Evolutionary conservation across 2,329 filamentous ascomycete genomes (phyloP).

Genomic region (Cercospora berteroae): DNA sequence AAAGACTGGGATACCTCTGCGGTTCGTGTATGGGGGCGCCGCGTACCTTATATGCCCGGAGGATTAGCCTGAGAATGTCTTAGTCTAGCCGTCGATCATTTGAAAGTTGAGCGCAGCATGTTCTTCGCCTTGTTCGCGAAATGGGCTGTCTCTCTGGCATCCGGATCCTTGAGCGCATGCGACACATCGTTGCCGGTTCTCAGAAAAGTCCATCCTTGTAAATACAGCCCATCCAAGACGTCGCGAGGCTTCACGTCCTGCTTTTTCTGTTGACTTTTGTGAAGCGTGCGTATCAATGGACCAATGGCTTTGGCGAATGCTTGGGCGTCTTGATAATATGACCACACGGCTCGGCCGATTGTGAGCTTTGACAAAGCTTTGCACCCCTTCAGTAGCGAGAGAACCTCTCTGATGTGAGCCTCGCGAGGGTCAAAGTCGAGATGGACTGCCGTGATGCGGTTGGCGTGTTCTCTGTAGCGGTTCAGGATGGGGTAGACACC

Average conservation of each 20-base stretch:
- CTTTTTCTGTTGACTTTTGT: background rate
- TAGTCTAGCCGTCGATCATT: background rate
- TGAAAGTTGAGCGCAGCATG: background rate
- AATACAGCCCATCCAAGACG: background rate
- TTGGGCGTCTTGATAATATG: no score
- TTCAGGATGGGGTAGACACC: no score
- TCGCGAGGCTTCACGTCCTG: background rate
- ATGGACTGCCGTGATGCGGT: no score
- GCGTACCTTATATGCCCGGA: background rate
- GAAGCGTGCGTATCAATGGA: background rate
- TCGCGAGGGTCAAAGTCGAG: background rate
- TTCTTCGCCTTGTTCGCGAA: background rate
- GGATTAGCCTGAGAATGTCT: background rate
- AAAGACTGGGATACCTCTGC: background rate
- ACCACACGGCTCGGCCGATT: background rate
- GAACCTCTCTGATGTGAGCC: background rate
- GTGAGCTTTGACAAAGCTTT: background rate
- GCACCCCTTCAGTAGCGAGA: background rate
- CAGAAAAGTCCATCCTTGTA: background rate
- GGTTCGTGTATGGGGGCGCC: background rate
- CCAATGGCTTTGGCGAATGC: background rate
- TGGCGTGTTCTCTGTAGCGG: no score
- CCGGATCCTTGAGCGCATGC: background rate
- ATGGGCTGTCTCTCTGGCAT: background rate
- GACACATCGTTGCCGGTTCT: no score